Evolutionary conservation across 164 flowering plant genomes (phyloP).

Genomic region (Euptelea pleiosperma): DNA sequence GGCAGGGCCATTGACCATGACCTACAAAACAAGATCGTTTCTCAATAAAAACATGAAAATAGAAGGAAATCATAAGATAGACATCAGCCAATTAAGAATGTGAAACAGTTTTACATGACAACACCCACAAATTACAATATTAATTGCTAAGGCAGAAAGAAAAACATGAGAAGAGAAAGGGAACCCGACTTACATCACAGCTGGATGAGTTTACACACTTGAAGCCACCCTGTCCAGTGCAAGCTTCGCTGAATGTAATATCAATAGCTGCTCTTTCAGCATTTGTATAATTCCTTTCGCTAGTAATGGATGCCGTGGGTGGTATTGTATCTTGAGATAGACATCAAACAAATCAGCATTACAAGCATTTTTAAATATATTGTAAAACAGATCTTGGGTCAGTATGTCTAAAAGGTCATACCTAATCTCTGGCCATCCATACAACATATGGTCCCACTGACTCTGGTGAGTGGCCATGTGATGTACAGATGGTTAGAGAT

Average conservation of each 20-base stretch:
- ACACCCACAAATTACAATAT: too few species aligned
- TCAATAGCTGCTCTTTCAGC: constrained; percentile 34
- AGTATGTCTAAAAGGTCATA: too few species aligned
- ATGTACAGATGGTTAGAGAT: too few species aligned
- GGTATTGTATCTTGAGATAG: constrained; percentile 42
- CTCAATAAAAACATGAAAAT: neutral
- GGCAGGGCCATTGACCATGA: constrained; percentile 42
- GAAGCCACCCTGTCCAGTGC: constrained; percentile 48
- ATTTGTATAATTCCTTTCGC: constrained; percentile 37
- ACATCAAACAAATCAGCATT: constrained; percentile 1
- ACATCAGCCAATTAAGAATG: neutral
- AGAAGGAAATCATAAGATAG: too few species aligned
- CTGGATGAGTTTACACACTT: constrained; percentile 44
- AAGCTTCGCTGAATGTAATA: constrained; percentile 50
- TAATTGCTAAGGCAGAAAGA: neutral
- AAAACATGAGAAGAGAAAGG: neutral
- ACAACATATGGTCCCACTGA: too few species aligned
- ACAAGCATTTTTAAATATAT: neutral
- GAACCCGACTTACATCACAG: constrained; percentile 41
- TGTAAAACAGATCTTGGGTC: neutral
- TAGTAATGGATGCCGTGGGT: constrained; percentile 49
- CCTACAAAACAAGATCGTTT: constrained; percentile 26
- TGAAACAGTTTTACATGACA: neutral
- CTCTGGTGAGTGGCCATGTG: too few species aligned
- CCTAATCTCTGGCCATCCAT: too few species aligned